Base-by-base conservation (phyloP, 2,329 filamentous ascomycete genomes). In the Torrubiellomyces zombiae region DNA sequence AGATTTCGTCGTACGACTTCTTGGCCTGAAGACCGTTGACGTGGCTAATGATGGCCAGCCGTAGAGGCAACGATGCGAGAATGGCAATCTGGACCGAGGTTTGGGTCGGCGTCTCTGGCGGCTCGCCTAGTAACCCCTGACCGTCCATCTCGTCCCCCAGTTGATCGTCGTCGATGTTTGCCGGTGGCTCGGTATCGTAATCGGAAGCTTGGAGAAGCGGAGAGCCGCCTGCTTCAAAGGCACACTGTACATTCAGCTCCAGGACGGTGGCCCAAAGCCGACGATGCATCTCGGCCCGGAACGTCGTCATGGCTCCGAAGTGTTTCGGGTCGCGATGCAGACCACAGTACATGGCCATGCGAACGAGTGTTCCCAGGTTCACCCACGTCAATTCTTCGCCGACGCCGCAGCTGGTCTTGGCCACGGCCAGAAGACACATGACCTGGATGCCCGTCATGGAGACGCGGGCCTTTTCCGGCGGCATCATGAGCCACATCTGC, bases 341-440 rank as follows among this genome's bases (percentile, higher is more conserved):
- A 4, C 67, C 67, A 54, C 70, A 67, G 27, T 56, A 56, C 38
- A 72, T 59, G 26, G 65, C 67, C 6, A 54, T 56, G 8, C 66
- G 51, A n/a, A 68, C 30, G 8, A 70, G 32, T 1, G 50, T 43
- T 1, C 67, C 67, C 0, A 56, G 48, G 2, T 57, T 50, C 16
- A 64, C 53, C 63, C 63, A 71, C 2, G 54, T 48, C 4, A 67
- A 38, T 31, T 71, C 65, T 5, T 53, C 53, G 4, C 54, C 56
- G 4, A 67, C 48, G 9, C 50, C 53, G 15, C 55, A 56, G 0
- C 52, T 52, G 15, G 61, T 53, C 14, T 60, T 55, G 2, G 64
- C 61, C 3, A 67, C 37, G 10, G 58, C 42, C 13, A 69, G 38
- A 20, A 72, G 51, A 24, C 63, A 57, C 44, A 61, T 56, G 15